Base-by-base conservation (phyloP, 78 protist species). In the Dictyostelium firmibasis region DNA sequence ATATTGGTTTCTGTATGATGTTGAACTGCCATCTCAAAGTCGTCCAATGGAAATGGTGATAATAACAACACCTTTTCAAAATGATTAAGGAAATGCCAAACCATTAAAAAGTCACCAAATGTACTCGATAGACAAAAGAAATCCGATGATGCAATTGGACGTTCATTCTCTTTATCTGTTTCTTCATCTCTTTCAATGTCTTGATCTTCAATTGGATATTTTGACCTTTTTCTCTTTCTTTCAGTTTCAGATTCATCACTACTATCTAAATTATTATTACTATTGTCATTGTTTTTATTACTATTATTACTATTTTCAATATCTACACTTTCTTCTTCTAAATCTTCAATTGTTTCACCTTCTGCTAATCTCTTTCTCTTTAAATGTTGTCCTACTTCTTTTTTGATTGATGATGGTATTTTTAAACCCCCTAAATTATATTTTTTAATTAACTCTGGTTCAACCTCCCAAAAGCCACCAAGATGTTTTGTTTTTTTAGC, bases 401-500 rank as follows among this genome's bases (percentile, higher is more conserved):
- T 41, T 4, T 25, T 47, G 5, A 89, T 2, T 18, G 82, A 85
- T 29, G 81, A 41, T n/a, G 94, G 94, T 23, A 81, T 25, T 23
- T 62, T 79, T 1, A 89, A 57, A 43, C 62, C 35, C 9, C 16
- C 50, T 3, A 89, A 29, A 18, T 64, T 38, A 50, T 89, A 62
- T 27, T 81, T 89, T 44, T 60, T 44, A 7, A 53, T 36, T 2
- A 89, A 6, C 10, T 69, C 44, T 43, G 75, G 81, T 20, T 89
- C 94, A 36, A 89, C 84, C 20, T 79, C 76, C 94, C 94, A 89
- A 43, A 69, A 89, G 11, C 94, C 94, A 20, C 76, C 86, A 18
- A 82, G 31, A n/a, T 81, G 81, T 69, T 89, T 89, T 4, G 94
- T 69, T 47, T 44, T 78, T 53, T 89, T 89, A 6, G 94, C 50